These are phyloP conservation scores for Coemansia furcata DNA, from an alignment of 192 early-diverging fungal species.

Conservation along the genomic window DNA sequence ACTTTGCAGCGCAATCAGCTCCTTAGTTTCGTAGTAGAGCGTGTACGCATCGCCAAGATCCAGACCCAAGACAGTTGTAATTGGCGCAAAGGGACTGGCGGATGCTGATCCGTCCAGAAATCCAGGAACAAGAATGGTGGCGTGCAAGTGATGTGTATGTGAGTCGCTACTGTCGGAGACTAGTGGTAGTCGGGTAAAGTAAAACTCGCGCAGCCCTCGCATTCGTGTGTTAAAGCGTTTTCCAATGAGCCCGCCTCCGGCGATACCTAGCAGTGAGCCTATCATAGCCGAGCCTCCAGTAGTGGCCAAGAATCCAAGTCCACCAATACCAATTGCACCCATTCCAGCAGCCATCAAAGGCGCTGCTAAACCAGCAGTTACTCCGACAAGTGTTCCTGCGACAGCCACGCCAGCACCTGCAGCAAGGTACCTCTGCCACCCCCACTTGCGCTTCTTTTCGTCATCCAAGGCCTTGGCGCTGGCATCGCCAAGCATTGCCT, in stretches of 20 bases:
- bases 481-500: slow-evolving; percentile 40
- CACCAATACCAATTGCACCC: slow-evolving; percentile 50
- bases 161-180: not conserved
- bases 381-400: slow-evolving; percentile 52
- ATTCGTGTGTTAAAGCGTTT: slow-evolving; percentile 44
- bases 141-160: slow-evolving; percentile 37
- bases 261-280: slow-evolving; percentile 53
- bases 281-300: slow-evolving; percentile 52
- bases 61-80: slow-evolving; percentile 23
- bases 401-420: slow-evolving; percentile 49
- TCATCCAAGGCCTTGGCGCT: slow-evolving; percentile 25
- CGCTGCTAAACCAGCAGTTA: slow-evolving; percentile 56
- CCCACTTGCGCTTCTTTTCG: slow-evolving; percentile 31
- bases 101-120: slow-evolving; percentile 40
- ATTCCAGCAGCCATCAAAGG: slow-evolving; percentile 57
- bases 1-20: slow-evolving; percentile 43
- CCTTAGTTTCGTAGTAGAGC: slow-evolving; percentile 51
- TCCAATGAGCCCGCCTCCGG: slow-evolving; percentile 53
- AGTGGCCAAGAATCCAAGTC: slow-evolving; percentile 48
- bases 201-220: slow-evolving; percentile 46
- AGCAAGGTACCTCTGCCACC: slow-evolving; percentile 48
- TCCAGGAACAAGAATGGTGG: slow-evolving; percentile 52
- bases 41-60: slow-evolving; percentile 52
- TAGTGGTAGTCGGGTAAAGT: slow-evolving; percentile 35
- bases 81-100: slow-evolving; percentile 27